Evolutionary conservation across 768 basidiomycete genomes (phyloP).

Genomic region (Mycena vitilis): DNA sequence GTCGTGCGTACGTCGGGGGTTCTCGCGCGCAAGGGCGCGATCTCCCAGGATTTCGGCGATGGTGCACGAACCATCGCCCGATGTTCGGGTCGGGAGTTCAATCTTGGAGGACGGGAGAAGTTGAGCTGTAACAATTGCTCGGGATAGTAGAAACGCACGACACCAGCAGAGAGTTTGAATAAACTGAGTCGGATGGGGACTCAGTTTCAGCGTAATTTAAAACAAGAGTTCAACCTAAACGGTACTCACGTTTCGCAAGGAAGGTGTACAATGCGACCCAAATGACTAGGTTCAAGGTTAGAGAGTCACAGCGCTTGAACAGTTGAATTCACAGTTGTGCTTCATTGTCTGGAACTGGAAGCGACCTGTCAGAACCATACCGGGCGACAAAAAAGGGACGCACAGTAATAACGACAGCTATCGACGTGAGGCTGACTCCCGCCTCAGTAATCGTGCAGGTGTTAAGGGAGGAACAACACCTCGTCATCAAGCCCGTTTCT

Average conservation of each 20-base stretch:
- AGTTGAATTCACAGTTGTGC: conserved; percentile 31
- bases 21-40: neutral
- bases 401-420: conserved; percentile 27
- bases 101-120: neutral
- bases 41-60: conserved; percentile 25
- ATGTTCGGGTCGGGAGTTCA: conserved; percentile 21
- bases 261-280: conserved; percentile 48
- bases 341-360: conserved; percentile 34
- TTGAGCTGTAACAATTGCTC: neutral
- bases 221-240: neutral
- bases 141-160: conserved; percentile 18
- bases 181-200: conserved; percentile 11
- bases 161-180: conserved; percentile 33
- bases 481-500: conserved; percentile 44
- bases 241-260: conserved; percentile 44
- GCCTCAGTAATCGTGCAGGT: conserved; percentile 18
- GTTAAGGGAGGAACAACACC: conserved; percentile 27
- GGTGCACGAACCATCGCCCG: conserved; percentile 22
- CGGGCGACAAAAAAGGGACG: neutral
- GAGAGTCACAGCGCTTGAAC: neutral
- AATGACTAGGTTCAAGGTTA: conserved; percentile 35
- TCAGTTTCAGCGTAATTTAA: no score
- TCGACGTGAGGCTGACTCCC: conserved; percentile 19
- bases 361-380: neutral
- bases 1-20: conserved; percentile 4